phyloP scores from a whole-genome alignment of 2,329 filamentous ascomycete genomes.

The Pseudocercospora vitis region DNA sequence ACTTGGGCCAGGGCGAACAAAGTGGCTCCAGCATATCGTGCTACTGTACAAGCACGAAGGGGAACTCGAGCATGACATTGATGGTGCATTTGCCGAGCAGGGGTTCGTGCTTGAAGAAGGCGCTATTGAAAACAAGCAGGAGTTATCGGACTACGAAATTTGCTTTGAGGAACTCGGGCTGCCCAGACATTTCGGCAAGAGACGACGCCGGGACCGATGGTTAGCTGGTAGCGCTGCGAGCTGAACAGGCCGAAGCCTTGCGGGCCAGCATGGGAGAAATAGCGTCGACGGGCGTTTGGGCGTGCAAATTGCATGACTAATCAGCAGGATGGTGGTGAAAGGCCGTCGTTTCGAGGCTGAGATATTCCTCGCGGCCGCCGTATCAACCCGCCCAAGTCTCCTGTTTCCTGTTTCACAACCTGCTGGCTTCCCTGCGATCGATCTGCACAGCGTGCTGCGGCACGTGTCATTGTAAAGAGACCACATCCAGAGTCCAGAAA shows the following conservation, averaged over 20 bases:
- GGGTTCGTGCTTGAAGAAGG: constrained; percentile 21
- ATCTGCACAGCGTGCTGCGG: background rate
- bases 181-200: constrained; percentile 31
- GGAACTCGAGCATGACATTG: constrained; percentile 27
- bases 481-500: background rate
- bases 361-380: background rate
- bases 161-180: constrained; percentile 27
- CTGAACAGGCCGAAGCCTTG: constrained; percentile 8
- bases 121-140: constrained; percentile 21
- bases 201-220: constrained; percentile 23
- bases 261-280: background rate
- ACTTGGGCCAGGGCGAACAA: constrained; percentile 22
- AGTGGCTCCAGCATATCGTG: constrained; percentile 29
- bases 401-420: background rate
- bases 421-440: background rate
- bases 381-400: too few relatives aligned
- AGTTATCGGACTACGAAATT: constrained; percentile 30
- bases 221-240: constrained; percentile 15
- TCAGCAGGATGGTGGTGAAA: too few relatives aligned
- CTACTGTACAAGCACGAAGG: constrained; percentile 29
- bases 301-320: too few relatives aligned
- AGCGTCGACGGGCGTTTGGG: too few relatives aligned
- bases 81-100: constrained; percentile 22
- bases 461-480: constrained; percentile 5
- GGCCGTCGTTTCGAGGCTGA: constrained; percentile 1